phyloP scores from a whole-genome alignment of 345 rosid genomes.

The Melaleuca quinquenervia region DNA sequence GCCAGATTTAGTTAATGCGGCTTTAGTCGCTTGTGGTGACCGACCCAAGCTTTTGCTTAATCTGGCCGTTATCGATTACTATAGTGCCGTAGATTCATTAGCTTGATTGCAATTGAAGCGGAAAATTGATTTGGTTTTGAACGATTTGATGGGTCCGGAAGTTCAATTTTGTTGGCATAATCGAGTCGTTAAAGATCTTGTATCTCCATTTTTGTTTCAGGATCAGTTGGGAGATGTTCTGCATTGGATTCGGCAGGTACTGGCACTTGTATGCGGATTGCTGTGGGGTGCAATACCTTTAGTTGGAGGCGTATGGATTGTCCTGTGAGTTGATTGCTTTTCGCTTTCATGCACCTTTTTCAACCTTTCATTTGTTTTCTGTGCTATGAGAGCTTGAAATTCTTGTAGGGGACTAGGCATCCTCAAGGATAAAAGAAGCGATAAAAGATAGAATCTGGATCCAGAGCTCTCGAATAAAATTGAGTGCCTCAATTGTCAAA shows the following conservation, averaged over 20 bases:
- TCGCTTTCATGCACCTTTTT: background rate
- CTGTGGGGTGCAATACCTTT: slow-evolving; percentile 82
- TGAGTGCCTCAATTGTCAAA: background rate
- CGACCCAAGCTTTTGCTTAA: too few species aligned
- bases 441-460: background rate
- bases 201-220: slow-evolving; percentile 21
- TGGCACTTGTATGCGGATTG: slow-evolving; percentile 72
- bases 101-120: background rate
- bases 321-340: slow-evolving; percentile 41
- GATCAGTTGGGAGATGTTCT: slow-evolving; percentile 97
- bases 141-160: background rate
- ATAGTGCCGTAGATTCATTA: background rate
- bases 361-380: background rate
- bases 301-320: slow-evolving; percentile 86
- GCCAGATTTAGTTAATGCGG: background rate
- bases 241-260: slow-evolving; percentile 92
- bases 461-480: background rate
- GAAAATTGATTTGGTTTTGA: background rate
- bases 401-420: background rate
- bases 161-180: background rate
- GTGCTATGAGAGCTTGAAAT: background rate
- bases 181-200: background rate
- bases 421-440: background rate
- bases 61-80: too few species aligned
- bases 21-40: too few species aligned